Base-by-base conservation (phyloP, 1,284 basidiomycete species). In the Inonotus obliquus region DNA sequence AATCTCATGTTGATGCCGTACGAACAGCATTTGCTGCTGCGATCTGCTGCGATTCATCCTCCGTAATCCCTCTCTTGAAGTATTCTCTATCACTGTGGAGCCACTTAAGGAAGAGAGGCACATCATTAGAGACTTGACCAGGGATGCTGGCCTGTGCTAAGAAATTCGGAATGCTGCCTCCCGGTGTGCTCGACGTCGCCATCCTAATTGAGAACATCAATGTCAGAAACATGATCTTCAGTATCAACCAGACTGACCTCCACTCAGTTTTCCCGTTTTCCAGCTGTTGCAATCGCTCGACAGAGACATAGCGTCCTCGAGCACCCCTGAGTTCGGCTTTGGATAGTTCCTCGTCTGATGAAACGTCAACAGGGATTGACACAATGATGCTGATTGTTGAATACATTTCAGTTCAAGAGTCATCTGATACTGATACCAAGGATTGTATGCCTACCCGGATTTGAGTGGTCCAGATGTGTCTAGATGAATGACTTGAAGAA, bases 171-270 rank as follows among this genome's bases (percentile, higher is more conserved):
- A 91, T 85, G 51, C 71, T 79, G 9, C 89, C 89, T 32, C 86
- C 87, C 10, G 87, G 82, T 1, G 81, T 83, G 68, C 86, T 87
- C n/a, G 86, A 86, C 0, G 87, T 89, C 2, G 87, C 89, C 86
- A 91, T 89, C 53, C 69, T 69, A 44, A 14, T 44, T 52, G 17
- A 41, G 1, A 35, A 44, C 4, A 7, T 25, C 9, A 41, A 17
- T 9, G 53, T 14, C 25, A 38, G 25, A 17, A 39, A 39, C 25
- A 4, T 35, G 17, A 23, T 9, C 5, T 2, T 2, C 1, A 17
- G 32, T 35, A 4, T 14, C 11, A 4, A 2, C 23, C 0, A 48
- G 6, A 32, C 55, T 32, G n/a, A 70, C 69, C 82, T 77, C 89
- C 90, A 92, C 71, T 91, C 87, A 5, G 83, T 81, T 56, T 76